A percentile compares a stretch with the other conserved stretches of the same genome.
These are phyloP conservation scores for Penicillium herquei DNA, from an alignment of 495 filamentous ascomycete genomes.

Conservation along the genomic window DNA sequence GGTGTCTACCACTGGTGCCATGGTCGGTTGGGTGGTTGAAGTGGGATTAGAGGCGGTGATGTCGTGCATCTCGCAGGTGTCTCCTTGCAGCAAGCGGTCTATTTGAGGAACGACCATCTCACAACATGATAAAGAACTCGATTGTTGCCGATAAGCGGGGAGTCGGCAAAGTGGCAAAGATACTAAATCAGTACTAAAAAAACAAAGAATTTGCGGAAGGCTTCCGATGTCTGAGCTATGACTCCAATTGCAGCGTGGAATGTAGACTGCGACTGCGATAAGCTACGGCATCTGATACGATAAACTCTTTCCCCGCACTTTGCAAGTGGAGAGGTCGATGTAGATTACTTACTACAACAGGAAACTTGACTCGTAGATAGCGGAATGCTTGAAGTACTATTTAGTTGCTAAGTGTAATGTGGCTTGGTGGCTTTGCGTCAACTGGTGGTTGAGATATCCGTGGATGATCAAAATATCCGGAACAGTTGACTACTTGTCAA, in stretches of 20 bases:
- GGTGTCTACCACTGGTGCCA: constrained; percentile 37
- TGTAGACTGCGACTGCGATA: constrained; percentile 9
- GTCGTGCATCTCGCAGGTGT: neutral
- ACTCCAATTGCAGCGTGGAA: constrained; percentile 6
- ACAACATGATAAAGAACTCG: neutral
- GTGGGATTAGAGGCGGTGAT: neutral
- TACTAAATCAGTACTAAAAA: neutral
- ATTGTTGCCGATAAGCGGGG: neutral
- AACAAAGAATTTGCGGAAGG: neutral
- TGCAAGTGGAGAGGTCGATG: neutral
- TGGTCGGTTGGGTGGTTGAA: constrained; percentile 4
- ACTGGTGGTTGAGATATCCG: too few species aligned
- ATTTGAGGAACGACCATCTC: constrained; percentile 21
- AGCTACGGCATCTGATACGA: neutral
- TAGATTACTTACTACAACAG: neutral
- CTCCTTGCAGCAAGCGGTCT: constrained; percentile 23
- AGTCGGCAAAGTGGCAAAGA: neutral
- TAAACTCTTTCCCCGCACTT: neutral
- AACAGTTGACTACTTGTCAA: too few species aligned
- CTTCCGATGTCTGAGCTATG: neutral
- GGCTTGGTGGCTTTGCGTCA: too few species aligned
- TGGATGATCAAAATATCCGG: too few species aligned
- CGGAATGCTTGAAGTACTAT: neutral
- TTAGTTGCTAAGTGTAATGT: neutral
- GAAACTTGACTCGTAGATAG: neutral